Conservation (phyloP, 1,139 yeast genomes). For the Torulaspora globosa region DNA sequence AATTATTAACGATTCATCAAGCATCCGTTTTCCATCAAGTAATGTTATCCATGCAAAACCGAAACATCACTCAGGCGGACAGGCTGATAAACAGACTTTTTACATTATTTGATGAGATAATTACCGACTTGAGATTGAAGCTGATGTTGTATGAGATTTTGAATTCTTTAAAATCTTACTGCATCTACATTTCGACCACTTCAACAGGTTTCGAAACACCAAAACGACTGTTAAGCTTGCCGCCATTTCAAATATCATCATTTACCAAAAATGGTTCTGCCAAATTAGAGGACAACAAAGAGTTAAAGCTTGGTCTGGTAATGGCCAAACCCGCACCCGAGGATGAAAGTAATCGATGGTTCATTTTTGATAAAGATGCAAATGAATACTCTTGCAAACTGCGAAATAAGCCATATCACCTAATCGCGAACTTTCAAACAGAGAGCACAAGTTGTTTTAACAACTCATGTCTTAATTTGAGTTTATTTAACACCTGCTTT, state of each 20-base stretch:
- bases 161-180: conserved; percentile 47
- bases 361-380: conserved; percentile 25
- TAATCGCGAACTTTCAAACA: conserved; percentile 30
- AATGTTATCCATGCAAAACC: conserved; percentile 16
- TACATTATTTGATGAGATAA: conserved; percentile 30
- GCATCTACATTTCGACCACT: conserved; percentile 24
- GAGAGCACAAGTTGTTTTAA: conserved; percentile 25
- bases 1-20: conserved; percentile 33
- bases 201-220: conserved; percentile 22
- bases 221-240: conserved; percentile 23
- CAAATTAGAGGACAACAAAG: conserved; percentile 5
- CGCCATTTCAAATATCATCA: conserved; percentile 37
- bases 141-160: conserved; percentile 61
- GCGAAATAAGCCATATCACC: conserved; percentile 28
- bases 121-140: conserved; percentile 48
- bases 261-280: conserved; percentile 20
- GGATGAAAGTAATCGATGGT: conserved; percentile 17
- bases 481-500: conserved; percentile 68
- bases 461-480: conserved; percentile 46
- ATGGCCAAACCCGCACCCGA: conserved; percentile 3
- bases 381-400: conserved; percentile 20
- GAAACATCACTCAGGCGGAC: conserved; percentile 1
- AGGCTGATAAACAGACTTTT: conserved; percentile 21
- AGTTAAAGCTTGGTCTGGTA: conserved; percentile 17
- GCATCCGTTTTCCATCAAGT: conserved; percentile 26